Evolutionary conservation across 805 yeast genomes (phyloP), one percentile per base, ranked within the genome.

Genomic region (Ogataea wickerhamii): DNA sequence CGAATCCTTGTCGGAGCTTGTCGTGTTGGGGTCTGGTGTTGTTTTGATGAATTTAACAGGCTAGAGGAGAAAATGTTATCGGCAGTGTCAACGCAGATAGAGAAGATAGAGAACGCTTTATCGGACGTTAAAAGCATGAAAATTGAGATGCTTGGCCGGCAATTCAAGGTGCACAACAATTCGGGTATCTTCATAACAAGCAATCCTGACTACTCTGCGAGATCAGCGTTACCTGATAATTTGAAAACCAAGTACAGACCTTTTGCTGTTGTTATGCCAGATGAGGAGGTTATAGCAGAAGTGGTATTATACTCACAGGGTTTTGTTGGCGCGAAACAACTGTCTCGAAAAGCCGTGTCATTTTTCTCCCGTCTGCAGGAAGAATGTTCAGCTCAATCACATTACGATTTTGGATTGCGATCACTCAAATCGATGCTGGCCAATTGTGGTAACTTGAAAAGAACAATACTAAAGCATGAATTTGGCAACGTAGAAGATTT

Each of bases 1-100:
- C 65, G 97, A 31, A 76, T 91, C 18, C 64, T 91, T 22, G 53
- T 76, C 17, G 98, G 98, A 32, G 67, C 88, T 7, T 80, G 89
- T 43, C 79, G 79, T 43, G 76, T 87, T 5, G 96, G 96, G 1
- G 82, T 88, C 1, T 91, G 96, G 95, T 95, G 89, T 4, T 91
- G 98, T 60, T 91, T 91, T 63, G 98, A 91, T 58, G 98, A 91
- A 58, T 89, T 91, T 53, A 91, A 91, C 53, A 69, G 98, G 44
- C 69, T 91, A 21, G 81, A 78, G 27, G 75, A 74, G 41, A 71
- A 70, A 11, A 82, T 81, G 41, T 64, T 91, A 33, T 87, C 96
- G 61, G 89, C 96, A 0, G 82, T 87, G 0, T 82, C 97, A 0
- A 76, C 91, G 0, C 87, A 82, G 50, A 71, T 91, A 18, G 94